These are phyloP conservation scores for Eucalyptus marginata DNA, from an alignment of 345 rosid species.

Conservation along the genomic window DNA sequence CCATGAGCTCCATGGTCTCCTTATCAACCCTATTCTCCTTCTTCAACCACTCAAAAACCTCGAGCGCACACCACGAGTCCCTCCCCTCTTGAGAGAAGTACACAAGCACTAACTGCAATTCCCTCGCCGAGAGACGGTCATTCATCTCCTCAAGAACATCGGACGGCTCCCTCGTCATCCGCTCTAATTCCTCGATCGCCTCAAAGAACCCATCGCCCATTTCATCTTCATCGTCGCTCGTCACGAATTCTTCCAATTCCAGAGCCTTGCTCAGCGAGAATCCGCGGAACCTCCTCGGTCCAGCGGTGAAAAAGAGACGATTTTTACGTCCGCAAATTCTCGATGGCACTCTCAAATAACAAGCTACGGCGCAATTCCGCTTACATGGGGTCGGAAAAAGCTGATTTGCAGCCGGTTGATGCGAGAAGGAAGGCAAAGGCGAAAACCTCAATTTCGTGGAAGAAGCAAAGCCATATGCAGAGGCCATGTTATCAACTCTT, in stretches of 20 bases:
- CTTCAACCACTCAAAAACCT: slow-evolving; percentile 87
- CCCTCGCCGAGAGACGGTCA: slow-evolving; percentile 61
- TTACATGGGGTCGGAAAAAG: neutral
- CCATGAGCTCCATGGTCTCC: slow-evolving; percentile 94
- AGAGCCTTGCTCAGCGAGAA: slow-evolving; percentile 37
- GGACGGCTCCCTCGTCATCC: slow-evolving; percentile 84
- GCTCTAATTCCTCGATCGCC: slow-evolving; percentile 82
- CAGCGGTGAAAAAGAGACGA: slow-evolving; percentile 5
- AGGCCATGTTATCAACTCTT: neutral
- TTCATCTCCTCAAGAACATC: slow-evolving; percentile 89
- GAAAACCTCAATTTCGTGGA: slow-evolving; percentile 17
- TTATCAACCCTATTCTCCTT: slow-evolving; percentile 75
- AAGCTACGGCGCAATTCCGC: neutral
- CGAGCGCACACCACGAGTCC: slow-evolving; percentile 94
- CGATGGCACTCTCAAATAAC: neutral
- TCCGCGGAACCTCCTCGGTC: slow-evolving; percentile 10
- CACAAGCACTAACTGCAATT: slow-evolving; percentile 69
- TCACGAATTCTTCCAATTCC: slow-evolving; percentile 47
- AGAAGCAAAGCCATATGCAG: slow-evolving; percentile 18
- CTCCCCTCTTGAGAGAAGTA: slow-evolving; percentile 95
- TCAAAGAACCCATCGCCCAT: slow-evolving; percentile 77
- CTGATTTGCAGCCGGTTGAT: slow-evolving; percentile 1
- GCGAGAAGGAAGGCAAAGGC: slow-evolving; percentile 1
- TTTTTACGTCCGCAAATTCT: slow-evolving; percentile 20
- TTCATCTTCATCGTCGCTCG: slow-evolving; percentile 64